Base-by-base conservation (phyloP, 129 eudicot genomes). In the Smallanthus sonchifolius region DNA sequence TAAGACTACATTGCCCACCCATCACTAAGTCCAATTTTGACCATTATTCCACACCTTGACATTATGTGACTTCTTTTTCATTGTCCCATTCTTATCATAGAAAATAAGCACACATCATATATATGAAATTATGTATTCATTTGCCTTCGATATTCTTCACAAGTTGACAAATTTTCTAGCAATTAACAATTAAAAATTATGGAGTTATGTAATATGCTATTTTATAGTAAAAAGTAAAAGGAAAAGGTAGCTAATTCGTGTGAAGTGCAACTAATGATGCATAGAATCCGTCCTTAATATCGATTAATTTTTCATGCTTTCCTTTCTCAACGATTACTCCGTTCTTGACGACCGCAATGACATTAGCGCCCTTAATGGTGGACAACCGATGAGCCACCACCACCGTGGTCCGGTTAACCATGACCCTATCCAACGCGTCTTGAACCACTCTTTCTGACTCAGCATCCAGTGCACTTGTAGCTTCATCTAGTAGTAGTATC, bases 371-470 rank as follows among this genome's bases (percentile, higher is more conserved):
- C 42, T 72, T 72, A 40, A 72, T 72, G 10, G 77, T 72, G 14
- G 77, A 56, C 17, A 72, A 40, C 16, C 77, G 67, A 38, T 72
- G 77, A 57, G 77, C 77, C 47, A 72, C 77, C 24, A 72, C 76
- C 9, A 72, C 76, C 0, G 56, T 72, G 56, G 77, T 72, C 56
- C 77, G 48, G 68, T 72, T 57, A 24, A 72, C 77, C 68, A 57
- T 57, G 30, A 72, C 54, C 77, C 67, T 40, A n/a, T 72, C 77
- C 67, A 72, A 57, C 2, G 57, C 68, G n/a, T 72, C 76, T 72
- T 72, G 76, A 72, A 72, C 76, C 36, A 56, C 76, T 56, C 67
- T 55, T 72, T 72, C 76, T 39, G 67, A 72, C 67, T 72, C 76
- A 2, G 67, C 76, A 42, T 72, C 76, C 0, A 72, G 67, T 40